phyloP scores from a whole-genome alignment of 2,329 filamentous ascomycete genomes.

The Penicillium sp. region DNA sequence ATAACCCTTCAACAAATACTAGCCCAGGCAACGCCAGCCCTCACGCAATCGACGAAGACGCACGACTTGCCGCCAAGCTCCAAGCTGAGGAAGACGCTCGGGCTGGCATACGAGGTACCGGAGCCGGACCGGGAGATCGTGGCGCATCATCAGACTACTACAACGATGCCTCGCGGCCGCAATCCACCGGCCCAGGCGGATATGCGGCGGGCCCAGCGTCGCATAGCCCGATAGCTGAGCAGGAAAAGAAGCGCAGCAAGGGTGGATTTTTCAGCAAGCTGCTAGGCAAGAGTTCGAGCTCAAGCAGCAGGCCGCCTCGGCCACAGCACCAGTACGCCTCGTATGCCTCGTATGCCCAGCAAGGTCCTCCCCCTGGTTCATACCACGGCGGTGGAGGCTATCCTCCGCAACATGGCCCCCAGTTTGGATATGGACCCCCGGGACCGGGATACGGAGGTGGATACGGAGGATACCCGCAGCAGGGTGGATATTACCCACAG shows the following conservation, averaged over 20 bases:
- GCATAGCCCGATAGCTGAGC: slow-evolving; percentile 30
- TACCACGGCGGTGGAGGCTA: slow-evolving; percentile 37
- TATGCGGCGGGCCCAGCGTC: slow-evolving; percentile 8
- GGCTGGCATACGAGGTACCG: slow-evolving; percentile 31
- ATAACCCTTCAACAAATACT: slow-evolving; percentile 40
- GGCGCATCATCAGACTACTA: slow-evolving; percentile 52
- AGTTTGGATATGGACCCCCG: slow-evolving; percentile 15
- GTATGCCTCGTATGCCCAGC: slow-evolving; percentile 23
- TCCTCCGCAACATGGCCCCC: slow-evolving; percentile 23
- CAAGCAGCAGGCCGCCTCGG: slow-evolving; percentile 21
- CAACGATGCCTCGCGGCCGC: slow-evolving; percentile 20
- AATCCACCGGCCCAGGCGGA: slow-evolving; percentile 10
- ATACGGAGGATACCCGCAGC: slow-evolving; percentile 40
- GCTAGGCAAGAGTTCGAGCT: slow-evolving; percentile 43
- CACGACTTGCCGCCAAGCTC: slow-evolving; percentile 68
- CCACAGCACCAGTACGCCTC: slow-evolving; percentile 26
- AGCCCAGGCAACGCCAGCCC: slow-evolving; percentile 6
- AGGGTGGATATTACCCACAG: slow-evolving; percentile 38
- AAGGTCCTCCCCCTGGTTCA: slow-evolving; percentile 25
- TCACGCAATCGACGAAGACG: slow-evolving; percentile 61
- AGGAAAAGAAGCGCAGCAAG: slow-evolving; percentile 40
- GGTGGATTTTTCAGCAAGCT: slow-evolving; percentile 53
- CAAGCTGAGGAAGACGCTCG: slow-evolving; percentile 80
- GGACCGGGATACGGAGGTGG: slow-evolving; percentile 13
- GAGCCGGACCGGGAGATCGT: slow-evolving; percentile 4